Percentiles rank a stretch among this genome's conserved stretches.
Evolutionary conservation across 2,329 filamentous ascomycete species (phyloP).

Genomic region (Pestalotiopsis sp.): DNA sequence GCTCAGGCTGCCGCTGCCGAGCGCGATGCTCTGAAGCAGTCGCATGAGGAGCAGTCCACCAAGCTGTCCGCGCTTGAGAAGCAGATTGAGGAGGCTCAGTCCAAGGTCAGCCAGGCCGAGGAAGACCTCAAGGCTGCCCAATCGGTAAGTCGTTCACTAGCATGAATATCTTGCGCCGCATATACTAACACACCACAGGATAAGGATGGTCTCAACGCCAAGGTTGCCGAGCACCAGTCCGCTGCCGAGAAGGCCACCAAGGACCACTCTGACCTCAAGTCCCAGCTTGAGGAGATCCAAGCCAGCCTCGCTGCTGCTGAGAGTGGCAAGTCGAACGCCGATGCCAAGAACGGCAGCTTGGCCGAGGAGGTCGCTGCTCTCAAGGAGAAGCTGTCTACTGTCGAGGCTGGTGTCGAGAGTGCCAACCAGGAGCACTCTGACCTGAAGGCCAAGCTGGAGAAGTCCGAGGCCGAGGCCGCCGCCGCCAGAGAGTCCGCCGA

Average conservation of each 20-base stretch:
- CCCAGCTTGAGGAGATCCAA: conserved; percentile 8
- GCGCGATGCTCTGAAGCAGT: conserved; percentile 30
- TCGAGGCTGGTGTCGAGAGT: conserved; percentile 14
- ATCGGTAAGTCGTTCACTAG: conserved; percentile 26
- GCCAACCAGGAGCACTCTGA: conserved; percentile 12
- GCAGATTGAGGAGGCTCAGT: conserved; percentile 36
- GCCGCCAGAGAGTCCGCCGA: conserved; percentile 18
- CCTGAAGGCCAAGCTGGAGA: conserved; percentile 9
- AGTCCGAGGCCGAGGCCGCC: conserved; percentile 5
- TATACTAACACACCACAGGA: conserved; percentile 23
- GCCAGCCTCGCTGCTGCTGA: conserved; percentile 18
- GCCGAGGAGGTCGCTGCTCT: conserved; percentile 17
- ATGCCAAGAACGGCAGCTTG: conserved; percentile 1
- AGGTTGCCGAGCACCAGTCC: conserved; percentile 22
- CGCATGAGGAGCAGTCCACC: conserved; percentile 31
- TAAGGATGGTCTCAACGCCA: conserved; percentile 27
- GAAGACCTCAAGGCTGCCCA: conserved; percentile 37
- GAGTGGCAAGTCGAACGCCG: conserved; percentile 15
- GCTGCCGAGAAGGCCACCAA: conserved; percentile 11
- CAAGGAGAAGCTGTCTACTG: conserved; percentile 18
- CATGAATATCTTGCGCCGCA: neutral
- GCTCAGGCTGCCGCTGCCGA: conserved; percentile 30
- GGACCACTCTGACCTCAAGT: conserved; percentile 7
- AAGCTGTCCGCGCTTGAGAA: conserved; percentile 33
- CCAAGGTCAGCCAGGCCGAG: conserved; percentile 38